These are phyloP conservation scores for Eragrostis nindensis DNA, from an alignment of 176 grass and related monocot species.

Conservation along the genomic window DNA sequence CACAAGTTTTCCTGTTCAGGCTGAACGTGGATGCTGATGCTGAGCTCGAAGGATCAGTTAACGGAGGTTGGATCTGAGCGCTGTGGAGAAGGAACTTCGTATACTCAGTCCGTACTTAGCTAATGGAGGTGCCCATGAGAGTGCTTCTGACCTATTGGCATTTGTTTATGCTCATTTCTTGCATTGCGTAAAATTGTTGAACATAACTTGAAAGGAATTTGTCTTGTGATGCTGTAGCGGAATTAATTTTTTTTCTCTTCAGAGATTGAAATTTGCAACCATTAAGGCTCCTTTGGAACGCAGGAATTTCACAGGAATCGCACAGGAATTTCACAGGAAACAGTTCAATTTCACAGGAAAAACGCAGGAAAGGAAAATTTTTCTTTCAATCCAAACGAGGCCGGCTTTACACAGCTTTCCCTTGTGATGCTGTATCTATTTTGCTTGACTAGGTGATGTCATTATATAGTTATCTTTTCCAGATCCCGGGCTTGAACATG, in stretches of 20 bases:
- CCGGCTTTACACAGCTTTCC: too few species aligned
- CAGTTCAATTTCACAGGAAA: too few species aligned
- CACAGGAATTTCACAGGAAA: too few species aligned
- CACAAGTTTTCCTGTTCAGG: constrained; percentile 43
- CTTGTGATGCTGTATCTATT: constrained; percentile 3
- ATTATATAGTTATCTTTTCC: constrained; percentile 32
- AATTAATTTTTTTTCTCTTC: not conserved
- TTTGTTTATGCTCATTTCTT: not conserved
- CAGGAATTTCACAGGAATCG: too few species aligned
- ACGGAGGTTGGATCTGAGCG: constrained; percentile 35
- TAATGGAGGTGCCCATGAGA: constrained; percentile 29
- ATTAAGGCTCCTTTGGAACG: too few species aligned
- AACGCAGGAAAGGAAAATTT: too few species aligned
- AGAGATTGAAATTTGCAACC: constrained; percentile 10
- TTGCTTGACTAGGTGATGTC: constrained; percentile 20
- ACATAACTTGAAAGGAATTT: constrained; percentile 11
- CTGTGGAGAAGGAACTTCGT: constrained; percentile 61
- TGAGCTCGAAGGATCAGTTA: constrained; percentile 31
- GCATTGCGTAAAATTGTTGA: not conserved
- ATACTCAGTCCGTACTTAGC: constrained; percentile 55
- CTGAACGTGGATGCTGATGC: constrained; percentile 32
- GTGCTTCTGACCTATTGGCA: constrained; percentile 33
- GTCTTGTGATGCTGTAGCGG: not conserved
- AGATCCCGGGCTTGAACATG: constrained; percentile 51
- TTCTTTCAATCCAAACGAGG: too few species aligned